phyloP scores from a whole-genome alignment of 306 rosid genomes.

The Pueraria montana region DNA sequence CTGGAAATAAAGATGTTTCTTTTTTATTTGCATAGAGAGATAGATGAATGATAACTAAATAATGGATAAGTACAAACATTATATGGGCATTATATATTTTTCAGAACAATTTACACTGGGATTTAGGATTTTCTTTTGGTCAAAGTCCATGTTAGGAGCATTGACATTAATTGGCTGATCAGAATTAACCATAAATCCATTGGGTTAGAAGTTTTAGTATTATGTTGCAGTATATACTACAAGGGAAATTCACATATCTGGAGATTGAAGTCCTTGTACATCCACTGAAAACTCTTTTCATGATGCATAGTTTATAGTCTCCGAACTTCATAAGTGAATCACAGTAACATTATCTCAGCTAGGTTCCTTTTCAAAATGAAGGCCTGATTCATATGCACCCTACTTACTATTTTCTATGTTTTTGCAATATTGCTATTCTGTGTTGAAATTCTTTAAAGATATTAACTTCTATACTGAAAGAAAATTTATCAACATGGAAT shows the following conservation, averaged over 20 bases:
- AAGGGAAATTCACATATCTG: background rate
- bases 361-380: too few species aligned
- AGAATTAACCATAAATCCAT: background rate
- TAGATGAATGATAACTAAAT: background rate
- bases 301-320: background rate
- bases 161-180: background rate
- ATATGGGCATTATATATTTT: background rate
- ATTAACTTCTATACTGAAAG: background rate
- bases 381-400: background rate
- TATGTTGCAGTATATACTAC: background rate
- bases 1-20: background rate
- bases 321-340: background rate
- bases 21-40: background rate
- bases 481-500: background rate
- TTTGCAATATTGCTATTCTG: slow-evolving; percentile 12
- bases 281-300: background rate
- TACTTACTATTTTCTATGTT: background rate
- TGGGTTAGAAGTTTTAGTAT: background rate
- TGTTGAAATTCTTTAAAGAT: background rate
- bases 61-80: background rate
- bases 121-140: too few species aligned
- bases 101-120: background rate
- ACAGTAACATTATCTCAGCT: background rate
- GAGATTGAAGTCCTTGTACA: background rate
- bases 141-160: background rate